A percentile compares a stretch with the other conserved stretches of the same genome.
phyloP scores from a whole-genome alignment of 164 flowering plant species.

The Magnolia officinalis region DNA sequence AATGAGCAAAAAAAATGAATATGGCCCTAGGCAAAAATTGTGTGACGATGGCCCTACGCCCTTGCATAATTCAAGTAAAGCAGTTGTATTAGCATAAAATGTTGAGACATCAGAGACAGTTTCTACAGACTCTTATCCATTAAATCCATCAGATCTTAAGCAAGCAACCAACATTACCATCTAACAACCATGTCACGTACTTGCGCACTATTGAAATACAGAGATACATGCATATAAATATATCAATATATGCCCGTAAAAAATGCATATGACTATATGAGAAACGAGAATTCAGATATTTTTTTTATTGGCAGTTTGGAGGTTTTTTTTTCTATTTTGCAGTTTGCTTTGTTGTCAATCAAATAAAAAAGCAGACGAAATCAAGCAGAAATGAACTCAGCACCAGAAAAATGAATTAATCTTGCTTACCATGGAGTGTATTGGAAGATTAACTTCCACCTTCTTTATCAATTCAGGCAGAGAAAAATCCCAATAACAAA shows the following conservation, averaged over 20 bases:
- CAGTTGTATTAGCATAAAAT: not conserved
- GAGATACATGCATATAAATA: too few relatives aligned
- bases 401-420: not conserved
- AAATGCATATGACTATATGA: too few relatives aligned
- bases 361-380: not conserved
- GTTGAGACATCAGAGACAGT: not conserved
- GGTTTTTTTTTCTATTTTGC: too few relatives aligned
- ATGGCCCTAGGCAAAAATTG: not conserved
- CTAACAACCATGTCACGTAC: too few relatives aligned
- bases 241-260: too few relatives aligned
- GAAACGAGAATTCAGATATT: too few relatives aligned
- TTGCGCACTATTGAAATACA: too few relatives aligned
- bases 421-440: slow-evolving; percentile 72
- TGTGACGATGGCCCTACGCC: not conserved
- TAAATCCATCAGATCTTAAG: not conserved
- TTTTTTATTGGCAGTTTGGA: too few relatives aligned
- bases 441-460: slow-evolving; percentile 47
- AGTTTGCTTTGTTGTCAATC: not conserved
- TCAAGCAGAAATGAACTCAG: not conserved
- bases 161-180: not conserved
- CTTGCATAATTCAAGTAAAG: too few relatives aligned
- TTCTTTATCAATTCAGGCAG: slow-evolving; percentile 65
- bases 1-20: not conserved
- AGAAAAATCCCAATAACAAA: slow-evolving; percentile 90
- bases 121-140: not conserved